Base-by-base conservation (phyloP, 305 asterid genomes). In the Vinca major region DNA sequence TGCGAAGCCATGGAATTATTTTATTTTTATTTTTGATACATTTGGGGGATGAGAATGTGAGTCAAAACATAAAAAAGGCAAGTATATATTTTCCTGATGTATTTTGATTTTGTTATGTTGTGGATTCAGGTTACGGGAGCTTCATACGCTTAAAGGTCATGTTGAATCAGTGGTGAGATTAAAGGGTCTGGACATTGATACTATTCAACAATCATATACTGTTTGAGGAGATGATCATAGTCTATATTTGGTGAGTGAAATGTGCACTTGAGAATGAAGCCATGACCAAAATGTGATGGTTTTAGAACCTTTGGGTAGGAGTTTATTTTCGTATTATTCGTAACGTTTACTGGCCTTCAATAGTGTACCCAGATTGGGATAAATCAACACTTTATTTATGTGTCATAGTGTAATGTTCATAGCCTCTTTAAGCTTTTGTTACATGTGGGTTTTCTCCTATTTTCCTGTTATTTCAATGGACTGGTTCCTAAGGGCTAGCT, bases 181-280 rank as follows among this genome's bases (percentile, higher is more conserved):
- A 77, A 92, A 92, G 84, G 97, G 98, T 63, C 96, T 92, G 3
- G 98, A 92, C 72, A 92, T 92, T 39, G 98, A 92, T 44, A 90
- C 97, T 3, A 92, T 92, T 67, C 98, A 92, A 78, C 98, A 92
- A 78, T 73, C 97, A 2, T 92, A 92, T 82, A 92, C 98, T 0
- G 98, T 92, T 61, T 92, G 88, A 88, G 74, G 74, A 70, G 73
- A 71, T 48, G 16, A 36, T 19, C 58, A 48, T 4, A 40, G 47
- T 40, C 49, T 36, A 51, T 36, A 20, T 41, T 4, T 41, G 8
- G 5, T 79, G 66, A n/a, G 26, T 67, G 73, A 72, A 70, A 52
- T 55, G 7, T 33, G 75, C 68, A 71, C 70, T 54, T n/a, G 58
- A 43, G 75, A 62, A 39, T 70, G 33, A 71, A 81, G 77, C 70